Percentiles rank a stretch among this genome's conserved stretches.
Conservation (phyloP, 108 stramenopile genomes). For the Pseudonitzschia multistriata region DNA sequence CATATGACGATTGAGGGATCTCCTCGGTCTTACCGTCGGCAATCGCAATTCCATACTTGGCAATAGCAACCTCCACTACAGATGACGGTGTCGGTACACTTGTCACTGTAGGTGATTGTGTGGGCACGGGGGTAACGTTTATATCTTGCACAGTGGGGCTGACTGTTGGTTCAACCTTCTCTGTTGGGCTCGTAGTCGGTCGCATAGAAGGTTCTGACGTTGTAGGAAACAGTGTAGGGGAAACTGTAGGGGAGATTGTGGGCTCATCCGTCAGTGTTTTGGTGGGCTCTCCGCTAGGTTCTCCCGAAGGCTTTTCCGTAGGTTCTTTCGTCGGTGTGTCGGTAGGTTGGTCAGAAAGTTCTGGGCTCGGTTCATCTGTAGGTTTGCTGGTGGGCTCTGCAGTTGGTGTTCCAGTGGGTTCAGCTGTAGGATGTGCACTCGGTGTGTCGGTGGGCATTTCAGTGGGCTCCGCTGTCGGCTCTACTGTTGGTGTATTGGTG, state of each 20-base stretch:
- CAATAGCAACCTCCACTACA: neutral
- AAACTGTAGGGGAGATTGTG: neutral
- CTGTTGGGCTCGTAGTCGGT: neutral
- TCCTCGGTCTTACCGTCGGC: constrained; percentile 3
- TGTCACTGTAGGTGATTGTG: neutral
- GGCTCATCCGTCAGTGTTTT: neutral
- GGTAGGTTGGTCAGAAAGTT: neutral
- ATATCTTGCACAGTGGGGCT: constrained; percentile 8
- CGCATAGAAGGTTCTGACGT: neutral
- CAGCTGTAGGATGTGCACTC: constrained; percentile 16
- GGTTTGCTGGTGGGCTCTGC: neutral
- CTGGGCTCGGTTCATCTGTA: neutral
- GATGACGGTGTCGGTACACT: neutral
- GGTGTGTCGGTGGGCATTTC: constrained; percentile 4
- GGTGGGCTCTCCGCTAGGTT: neutral
- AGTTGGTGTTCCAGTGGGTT: constrained; percentile 19
- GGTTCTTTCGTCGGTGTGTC: neutral
- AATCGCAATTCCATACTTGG: constrained; percentile 11
- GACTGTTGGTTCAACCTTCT: neutral
- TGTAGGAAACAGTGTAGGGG: neutral
- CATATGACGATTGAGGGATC: neutral
- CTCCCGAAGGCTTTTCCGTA: neutral
- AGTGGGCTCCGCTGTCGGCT: constrained; percentile 18
- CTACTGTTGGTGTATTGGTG: neutral
- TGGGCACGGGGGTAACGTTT: constrained; percentile 5